Evolutionary conservation across 306 rosid species (phyloP).

Genomic region (Cucurbita pepo): DNA sequence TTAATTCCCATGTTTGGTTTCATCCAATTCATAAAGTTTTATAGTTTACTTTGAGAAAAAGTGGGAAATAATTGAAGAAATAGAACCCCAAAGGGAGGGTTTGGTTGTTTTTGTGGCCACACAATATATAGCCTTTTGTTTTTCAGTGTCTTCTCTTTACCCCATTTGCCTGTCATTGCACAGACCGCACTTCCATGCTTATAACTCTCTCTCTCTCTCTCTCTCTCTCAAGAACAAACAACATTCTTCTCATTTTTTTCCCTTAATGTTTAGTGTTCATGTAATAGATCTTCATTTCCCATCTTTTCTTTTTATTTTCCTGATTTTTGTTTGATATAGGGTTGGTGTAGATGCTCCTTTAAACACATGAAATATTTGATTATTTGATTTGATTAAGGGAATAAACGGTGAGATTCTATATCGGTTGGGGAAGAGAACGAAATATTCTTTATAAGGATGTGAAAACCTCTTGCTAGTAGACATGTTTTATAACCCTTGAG

Average conservation of each 20-base stretch:
- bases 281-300: neutral
- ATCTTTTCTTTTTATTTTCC: neutral
- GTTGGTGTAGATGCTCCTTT: neutral
- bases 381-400: neutral
- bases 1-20: neutral
- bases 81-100: neutral
- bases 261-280: neutral
- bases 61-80: neutral
- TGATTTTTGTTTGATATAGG: neutral
- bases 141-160: slow-evolving; percentile 1
- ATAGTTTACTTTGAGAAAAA: neutral
- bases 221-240: neutral
- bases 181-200: neutral
- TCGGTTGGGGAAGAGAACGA: no score
- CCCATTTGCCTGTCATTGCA: slow-evolving; percentile 2
- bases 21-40: neutral
- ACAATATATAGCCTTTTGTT: neutral
- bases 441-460: no score
- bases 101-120: neutral
- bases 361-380: neutral
- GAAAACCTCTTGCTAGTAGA: no score
- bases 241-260: slow-evolving; percentile 1
- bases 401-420: no score
- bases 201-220: neutral
- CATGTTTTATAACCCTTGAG: no score